These are phyloP conservation scores for Lentinus polychrous DNA, from an alignment of 1,284 basidiomycete species.

Conservation along the genomic window DNA sequence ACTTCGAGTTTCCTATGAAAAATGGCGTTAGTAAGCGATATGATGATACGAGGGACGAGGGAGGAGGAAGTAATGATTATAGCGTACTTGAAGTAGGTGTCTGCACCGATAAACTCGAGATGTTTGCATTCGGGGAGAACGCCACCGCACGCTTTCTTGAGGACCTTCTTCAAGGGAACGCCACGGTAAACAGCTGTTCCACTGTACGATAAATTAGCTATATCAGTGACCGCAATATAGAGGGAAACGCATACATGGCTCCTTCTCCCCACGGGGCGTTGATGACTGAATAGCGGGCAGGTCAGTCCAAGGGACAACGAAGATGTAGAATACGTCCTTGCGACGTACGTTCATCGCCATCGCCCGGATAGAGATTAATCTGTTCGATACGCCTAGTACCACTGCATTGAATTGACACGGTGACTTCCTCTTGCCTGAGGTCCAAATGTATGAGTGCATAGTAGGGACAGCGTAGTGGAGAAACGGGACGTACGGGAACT, in stretches of 20 bases:
- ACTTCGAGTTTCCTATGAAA: conserved; percentile 38
- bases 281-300: conserved; percentile 12
- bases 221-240: not conserved
- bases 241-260: conserved; percentile 35
- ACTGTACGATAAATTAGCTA: conserved; percentile 7
- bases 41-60: not conserved
- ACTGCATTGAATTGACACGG: conserved; percentile 48
- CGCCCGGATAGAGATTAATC: conserved; percentile 47
- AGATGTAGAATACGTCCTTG: conserved; percentile 26
- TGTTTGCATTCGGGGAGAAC: conserved; percentile 41
- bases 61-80: not conserved
- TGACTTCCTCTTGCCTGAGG: conserved; percentile 44
- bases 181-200: conserved; percentile 35
- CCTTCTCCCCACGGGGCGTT: conserved; percentile 45
- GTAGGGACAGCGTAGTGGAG: not conserved
- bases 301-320: too few relatives aligned
- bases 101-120: conserved; percentile 50
- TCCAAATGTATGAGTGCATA: not conserved
- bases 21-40: not conserved
- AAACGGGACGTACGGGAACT: conserved; percentile 35
- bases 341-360: conserved; percentile 43
- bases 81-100: conserved; percentile 51
- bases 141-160: conserved; percentile 47
- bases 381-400: conserved; percentile 50
- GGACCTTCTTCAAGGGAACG: conserved; percentile 46